Conservation (phyloP, 148 eudicot species). For the Chenopodium berlandieri region DNA sequence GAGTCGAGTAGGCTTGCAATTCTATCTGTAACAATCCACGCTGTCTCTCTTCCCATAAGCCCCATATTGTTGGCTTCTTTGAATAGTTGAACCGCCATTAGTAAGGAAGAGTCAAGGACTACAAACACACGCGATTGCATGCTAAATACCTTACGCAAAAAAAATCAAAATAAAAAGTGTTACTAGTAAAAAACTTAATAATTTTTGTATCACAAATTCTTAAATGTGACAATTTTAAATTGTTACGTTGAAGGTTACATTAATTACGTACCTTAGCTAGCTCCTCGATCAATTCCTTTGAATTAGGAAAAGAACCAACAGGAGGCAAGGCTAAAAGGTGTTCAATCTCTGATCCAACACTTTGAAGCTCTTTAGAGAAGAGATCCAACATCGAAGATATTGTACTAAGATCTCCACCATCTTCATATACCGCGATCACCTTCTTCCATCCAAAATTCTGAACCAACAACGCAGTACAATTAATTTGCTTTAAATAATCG, state of each 20-base stretch:
- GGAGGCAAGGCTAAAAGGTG: slow-evolving; percentile 37
- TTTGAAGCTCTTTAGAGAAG: slow-evolving; percentile 37
- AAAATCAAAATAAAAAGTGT: neutral
- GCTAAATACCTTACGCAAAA: neutral
- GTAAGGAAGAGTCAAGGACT: slow-evolving; percentile 41
- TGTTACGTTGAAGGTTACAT: too few species aligned
- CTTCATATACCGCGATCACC: slow-evolving; percentile 46
- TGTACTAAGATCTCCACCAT: slow-evolving; percentile 26
- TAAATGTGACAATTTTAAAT: too few species aligned
- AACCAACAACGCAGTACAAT: slow-evolving; percentile 35
- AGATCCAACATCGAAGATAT: slow-evolving; percentile 29
- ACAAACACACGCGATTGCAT: slow-evolving; percentile 49
- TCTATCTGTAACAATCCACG: slow-evolving; percentile 37
- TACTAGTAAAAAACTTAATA: too few species aligned
- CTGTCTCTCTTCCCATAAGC: slow-evolving; percentile 43
- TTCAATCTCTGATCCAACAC: slow-evolving; percentile 33
- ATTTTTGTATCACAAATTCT: too few species aligned
- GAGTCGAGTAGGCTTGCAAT: slow-evolving; percentile 37
- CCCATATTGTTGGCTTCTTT: slow-evolving; percentile 40
- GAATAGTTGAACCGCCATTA: slow-evolving; percentile 32
- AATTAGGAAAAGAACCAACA: slow-evolving; percentile 19
- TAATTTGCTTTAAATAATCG: slow-evolving; percentile 25
- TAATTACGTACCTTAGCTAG: slow-evolving; percentile 17
- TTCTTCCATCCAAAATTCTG: slow-evolving; percentile 39
- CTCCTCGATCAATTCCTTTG: slow-evolving; percentile 31